Conservation (phyloP, 495 filamentous ascomycete species). For the Hypoxylon lienhwacheense region DNA sequence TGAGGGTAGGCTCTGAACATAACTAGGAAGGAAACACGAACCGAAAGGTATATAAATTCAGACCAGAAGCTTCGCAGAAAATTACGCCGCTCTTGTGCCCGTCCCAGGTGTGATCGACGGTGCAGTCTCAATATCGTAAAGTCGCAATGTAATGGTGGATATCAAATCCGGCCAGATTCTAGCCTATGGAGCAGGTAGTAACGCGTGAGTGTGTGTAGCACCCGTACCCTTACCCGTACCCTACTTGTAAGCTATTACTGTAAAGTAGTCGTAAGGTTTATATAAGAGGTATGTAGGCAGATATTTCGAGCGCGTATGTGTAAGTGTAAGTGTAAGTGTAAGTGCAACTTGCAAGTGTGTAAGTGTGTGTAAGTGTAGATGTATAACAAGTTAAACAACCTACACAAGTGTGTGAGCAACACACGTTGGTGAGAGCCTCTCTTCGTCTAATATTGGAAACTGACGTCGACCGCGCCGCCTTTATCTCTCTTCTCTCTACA, state of each 20-base stretch:
- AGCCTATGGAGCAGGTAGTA: slow-evolving; percentile 6
- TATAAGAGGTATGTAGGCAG: too few relatives aligned
- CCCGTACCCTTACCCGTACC: too few relatives aligned
- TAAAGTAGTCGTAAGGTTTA: too few relatives aligned
- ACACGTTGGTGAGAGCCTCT: too few relatives aligned
- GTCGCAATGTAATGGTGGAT: slow-evolving; percentile 19
- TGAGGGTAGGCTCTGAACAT: neutral
- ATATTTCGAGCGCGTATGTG: too few relatives aligned
- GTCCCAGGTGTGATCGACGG: slow-evolving; percentile 29
- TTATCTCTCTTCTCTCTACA: slow-evolving; percentile 1
- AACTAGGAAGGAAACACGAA: slow-evolving; percentile 17
- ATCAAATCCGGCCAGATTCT: slow-evolving; percentile 21
- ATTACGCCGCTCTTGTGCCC: slow-evolving; percentile 21
- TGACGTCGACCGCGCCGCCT: neutral
- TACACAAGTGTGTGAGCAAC: too few relatives aligned
- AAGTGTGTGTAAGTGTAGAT: slow-evolving; percentile 18
- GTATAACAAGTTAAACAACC: too few relatives aligned
- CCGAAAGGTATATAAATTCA: slow-evolving; percentile 24
- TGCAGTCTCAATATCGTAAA: slow-evolving; percentile 12
- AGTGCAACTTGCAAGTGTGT: neutral
- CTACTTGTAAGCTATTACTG: too few relatives aligned
- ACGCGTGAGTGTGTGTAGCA: neutral
- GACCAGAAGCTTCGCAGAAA: slow-evolving; percentile 22
- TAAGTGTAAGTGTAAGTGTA: slow-evolving; percentile 5
- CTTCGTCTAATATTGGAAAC: too few relatives aligned